phyloP scores from a whole-genome alignment of 768 basidiomycete species.

The Lentinula sp. region DNA sequence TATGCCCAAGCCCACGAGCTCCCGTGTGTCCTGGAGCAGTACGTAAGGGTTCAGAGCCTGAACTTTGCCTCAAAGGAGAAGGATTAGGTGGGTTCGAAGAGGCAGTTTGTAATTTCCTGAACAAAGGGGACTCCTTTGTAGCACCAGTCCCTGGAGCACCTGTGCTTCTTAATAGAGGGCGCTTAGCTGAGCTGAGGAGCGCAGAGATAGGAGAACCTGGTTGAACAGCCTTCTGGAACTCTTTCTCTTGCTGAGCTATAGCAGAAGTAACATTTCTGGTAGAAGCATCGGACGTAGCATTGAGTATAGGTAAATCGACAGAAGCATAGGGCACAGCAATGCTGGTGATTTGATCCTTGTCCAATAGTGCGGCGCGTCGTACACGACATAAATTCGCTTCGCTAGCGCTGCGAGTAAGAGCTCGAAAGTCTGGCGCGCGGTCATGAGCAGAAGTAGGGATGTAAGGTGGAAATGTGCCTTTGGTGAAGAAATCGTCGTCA shows the following conservation, averaged over 20 bases:
- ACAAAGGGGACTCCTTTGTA: constrained; percentile 32
- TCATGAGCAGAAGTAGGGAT: constrained; percentile 81
- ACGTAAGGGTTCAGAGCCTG: constrained; percentile 21
- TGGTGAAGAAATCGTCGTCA: constrained; percentile 76
- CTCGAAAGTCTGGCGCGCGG: constrained; percentile 65
- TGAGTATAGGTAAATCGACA: constrained; percentile 11
- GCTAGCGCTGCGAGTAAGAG: constrained; percentile 54
- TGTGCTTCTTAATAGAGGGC: constrained; percentile 73
- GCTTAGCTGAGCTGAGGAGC: constrained; percentile 80
- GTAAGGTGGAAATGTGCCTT: constrained; percentile 73
- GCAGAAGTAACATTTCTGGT: constrained; percentile 46
- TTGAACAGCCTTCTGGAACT: constrained; percentile 94
- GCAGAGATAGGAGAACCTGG: constrained; percentile 94
- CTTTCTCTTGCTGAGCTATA: constrained; percentile 85
- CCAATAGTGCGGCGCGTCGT: constrained; percentile 55
- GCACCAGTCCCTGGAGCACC: constrained; percentile 17
- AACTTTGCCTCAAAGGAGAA: constrained; percentile 35
- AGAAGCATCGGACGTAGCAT: constrained; percentile 1
- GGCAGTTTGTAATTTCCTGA: constrained; percentile 54
- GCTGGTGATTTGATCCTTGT: constrained; percentile 47
- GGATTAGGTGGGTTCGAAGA: constrained; percentile 32
- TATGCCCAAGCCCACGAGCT: constrained; percentile 36
- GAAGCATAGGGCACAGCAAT: constrained; percentile 34
- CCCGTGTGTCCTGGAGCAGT: constrained; percentile 19
- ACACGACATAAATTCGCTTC: constrained; percentile 66